These are phyloP conservation scores for Sporobolomyces roseus DNA, from an alignment of 768 basidiomycete species.

Conservation along the genomic window DNA sequence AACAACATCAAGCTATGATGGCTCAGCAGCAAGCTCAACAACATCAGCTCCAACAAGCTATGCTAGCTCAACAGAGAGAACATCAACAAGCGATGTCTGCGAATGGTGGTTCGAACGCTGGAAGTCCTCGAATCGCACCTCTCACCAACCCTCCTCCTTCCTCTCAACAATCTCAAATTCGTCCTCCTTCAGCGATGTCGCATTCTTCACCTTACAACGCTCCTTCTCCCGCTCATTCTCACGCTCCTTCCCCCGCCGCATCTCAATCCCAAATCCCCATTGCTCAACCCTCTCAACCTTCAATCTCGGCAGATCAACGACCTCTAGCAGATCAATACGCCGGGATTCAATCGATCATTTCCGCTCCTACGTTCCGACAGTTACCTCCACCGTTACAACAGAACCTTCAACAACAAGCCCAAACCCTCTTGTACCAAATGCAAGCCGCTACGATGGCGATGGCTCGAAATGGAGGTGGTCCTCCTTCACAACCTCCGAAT, in stretches of 20 bases:
- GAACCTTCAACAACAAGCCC: constrained; percentile 28
- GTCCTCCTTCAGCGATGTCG: background rate
- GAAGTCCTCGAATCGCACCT: constrained; percentile 8
- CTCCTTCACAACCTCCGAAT: background rate
- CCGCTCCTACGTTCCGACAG: constrained; percentile 17
- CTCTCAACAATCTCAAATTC: background rate
- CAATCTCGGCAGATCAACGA: background rate
- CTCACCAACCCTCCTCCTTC: too few species aligned
- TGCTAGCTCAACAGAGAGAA: too few species aligned
- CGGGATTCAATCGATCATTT: constrained; percentile 25
- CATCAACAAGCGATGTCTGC: too few species aligned
- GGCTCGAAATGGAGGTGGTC: background rate
- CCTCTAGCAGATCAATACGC: constrained; percentile 23
- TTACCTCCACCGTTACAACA: constrained; percentile 25
- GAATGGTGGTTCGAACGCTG: too few species aligned
- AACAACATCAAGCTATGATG: constrained; percentile 22
- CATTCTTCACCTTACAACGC: background rate
- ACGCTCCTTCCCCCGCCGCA: background rate
- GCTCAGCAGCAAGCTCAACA: constrained; percentile 28
- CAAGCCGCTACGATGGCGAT: constrained; percentile 12
- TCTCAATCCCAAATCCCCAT: background rate
- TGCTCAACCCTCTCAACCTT: too few species aligned
- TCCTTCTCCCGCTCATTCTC: background rate
- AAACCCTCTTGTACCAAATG: constrained; percentile 23
- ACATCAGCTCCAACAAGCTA: constrained; percentile 11